Conservation (phyloP, 345 rosid species). For the Euphorbia pulcherrima region DNA sequence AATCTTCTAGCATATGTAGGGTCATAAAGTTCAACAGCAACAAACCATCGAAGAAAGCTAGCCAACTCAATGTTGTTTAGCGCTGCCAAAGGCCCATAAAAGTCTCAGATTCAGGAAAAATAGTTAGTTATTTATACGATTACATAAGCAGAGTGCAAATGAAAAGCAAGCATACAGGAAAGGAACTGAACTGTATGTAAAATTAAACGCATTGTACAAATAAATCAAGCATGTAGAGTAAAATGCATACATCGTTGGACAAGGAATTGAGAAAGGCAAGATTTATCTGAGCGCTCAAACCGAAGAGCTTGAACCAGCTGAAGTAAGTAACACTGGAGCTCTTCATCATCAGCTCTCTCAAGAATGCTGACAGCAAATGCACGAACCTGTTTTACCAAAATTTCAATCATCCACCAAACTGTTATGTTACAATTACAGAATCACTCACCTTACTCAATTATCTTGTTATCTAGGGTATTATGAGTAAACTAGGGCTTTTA, state of each 20-base stretch:
- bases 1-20: slow-evolving; percentile 77
- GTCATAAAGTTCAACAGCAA: slow-evolving; percentile 85
- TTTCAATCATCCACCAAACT: slow-evolving; percentile 17
- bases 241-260: slow-evolving; percentile 71
- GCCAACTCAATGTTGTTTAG: slow-evolving; percentile 79
- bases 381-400: slow-evolving; percentile 66
- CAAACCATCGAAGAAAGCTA: slow-evolving; percentile 95
- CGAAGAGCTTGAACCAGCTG: slow-evolving; percentile 98
- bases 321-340: slow-evolving; percentile 95
- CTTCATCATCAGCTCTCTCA: slow-evolving; percentile 97
- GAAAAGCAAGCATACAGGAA: not conserved
- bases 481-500: not conserved
- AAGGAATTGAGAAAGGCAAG: slow-evolving; percentile 88
- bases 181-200: not conserved
- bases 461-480: not conserved
- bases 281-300: slow-evolving; percentile 93
- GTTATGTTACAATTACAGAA: not conserved
- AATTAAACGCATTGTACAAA: not conserved
- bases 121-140: not conserved
- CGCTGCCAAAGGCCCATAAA: slow-evolving; percentile 47
- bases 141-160: not conserved
- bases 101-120: slow-evolving; percentile 5
- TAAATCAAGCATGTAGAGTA: slow-evolving; percentile 7
- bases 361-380: slow-evolving; percentile 98
- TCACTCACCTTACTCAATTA: not conserved